Evolutionary conservation across 2,329 filamentous ascomycete genomes (phyloP).

Genomic region (Ophiostoma tasmaniense): DNA sequence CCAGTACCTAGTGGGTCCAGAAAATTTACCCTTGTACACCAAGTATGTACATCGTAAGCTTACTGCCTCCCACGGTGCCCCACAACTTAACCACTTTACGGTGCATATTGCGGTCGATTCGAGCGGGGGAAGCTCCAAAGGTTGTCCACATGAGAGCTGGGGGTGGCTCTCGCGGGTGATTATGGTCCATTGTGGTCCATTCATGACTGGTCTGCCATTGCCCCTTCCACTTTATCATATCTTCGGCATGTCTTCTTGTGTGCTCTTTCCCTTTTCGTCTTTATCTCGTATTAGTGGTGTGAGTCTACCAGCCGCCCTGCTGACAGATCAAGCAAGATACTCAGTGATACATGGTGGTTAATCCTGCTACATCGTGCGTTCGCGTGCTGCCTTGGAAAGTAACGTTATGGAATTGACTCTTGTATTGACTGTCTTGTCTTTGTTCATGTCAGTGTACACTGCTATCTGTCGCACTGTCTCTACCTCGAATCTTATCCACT

Average conservation of each 20-base stretch:
- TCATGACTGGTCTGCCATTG: conserved; percentile 2
- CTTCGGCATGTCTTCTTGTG: conserved; percentile 6
- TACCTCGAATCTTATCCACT: background rate
- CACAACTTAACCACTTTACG: conserved; percentile 9
- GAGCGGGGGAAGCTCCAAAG: conserved; percentile 11
- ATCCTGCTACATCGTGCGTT: background rate
- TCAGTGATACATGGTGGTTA: background rate
- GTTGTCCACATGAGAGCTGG: conserved; percentile 11
- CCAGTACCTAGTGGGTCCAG: no score
- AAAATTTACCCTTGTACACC: no score
- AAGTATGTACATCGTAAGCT: no score
- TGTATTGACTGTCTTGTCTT: background rate
- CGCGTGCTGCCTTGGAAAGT: conserved; percentile 6
- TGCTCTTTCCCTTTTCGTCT: background rate
- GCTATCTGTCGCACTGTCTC: background rate
- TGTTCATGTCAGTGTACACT: background rate
- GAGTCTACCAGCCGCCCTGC: conserved; percentile 1
- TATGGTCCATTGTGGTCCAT: background rate
- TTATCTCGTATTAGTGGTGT: background rate
- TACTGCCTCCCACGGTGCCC: conserved; percentile 3
- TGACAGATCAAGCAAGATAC: background rate
- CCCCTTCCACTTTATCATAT: conserved; percentile 2
- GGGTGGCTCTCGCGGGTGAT: conserved; percentile 2
- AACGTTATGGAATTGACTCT: background rate
- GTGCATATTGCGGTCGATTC: conserved; percentile 8